Evolutionary conservation across 2,329 filamentous ascomycete genomes (phyloP).

Genomic region (Cladophialophora exuberans): DNA sequence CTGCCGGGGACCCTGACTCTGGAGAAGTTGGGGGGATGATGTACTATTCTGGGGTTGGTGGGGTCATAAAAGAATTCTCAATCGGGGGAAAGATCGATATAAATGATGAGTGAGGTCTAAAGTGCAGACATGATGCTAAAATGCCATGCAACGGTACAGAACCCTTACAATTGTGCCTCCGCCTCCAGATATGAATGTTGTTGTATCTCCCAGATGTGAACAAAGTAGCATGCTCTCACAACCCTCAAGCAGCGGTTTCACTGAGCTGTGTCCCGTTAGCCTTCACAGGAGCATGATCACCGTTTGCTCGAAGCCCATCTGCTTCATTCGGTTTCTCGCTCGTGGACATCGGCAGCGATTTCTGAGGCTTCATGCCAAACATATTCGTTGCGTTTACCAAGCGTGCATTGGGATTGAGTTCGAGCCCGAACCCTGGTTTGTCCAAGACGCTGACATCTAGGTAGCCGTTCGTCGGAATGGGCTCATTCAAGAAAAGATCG

Average conservation of each 20-base stretch:
- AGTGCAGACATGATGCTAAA: too few species aligned
- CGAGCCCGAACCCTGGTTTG: slow-evolving; percentile 87
- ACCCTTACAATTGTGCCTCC: too few species aligned
- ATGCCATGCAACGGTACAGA: too few species aligned
- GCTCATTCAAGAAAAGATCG: slow-evolving; percentile 86
- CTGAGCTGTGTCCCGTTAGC: background rate
- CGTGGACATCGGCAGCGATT: slow-evolving; percentile 45
- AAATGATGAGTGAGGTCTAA: too few species aligned
- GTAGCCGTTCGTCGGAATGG: slow-evolving; percentile 81
- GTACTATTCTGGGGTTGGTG: slow-evolving; percentile 8
- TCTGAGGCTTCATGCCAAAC: slow-evolving; percentile 65
- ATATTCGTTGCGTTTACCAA: slow-evolving; percentile 76
- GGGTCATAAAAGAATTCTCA: background rate
- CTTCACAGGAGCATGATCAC: background rate
- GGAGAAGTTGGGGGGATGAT: background rate
- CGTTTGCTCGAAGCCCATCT: slow-evolving; percentile 1
- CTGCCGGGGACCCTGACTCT: slow-evolving; percentile 3
- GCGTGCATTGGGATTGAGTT: slow-evolving; percentile 79
- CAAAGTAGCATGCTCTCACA: too few species aligned
- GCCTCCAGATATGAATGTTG: too few species aligned
- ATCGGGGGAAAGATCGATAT: too few species aligned
- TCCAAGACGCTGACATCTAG: slow-evolving; percentile 79
- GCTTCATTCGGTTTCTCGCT: slow-evolving; percentile 2
- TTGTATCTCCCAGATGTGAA: too few species aligned
- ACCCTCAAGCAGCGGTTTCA: background rate